phyloP scores from a whole-genome alignment of 2,329 filamentous ascomycete species.

The Exophiala sp. region DNA sequence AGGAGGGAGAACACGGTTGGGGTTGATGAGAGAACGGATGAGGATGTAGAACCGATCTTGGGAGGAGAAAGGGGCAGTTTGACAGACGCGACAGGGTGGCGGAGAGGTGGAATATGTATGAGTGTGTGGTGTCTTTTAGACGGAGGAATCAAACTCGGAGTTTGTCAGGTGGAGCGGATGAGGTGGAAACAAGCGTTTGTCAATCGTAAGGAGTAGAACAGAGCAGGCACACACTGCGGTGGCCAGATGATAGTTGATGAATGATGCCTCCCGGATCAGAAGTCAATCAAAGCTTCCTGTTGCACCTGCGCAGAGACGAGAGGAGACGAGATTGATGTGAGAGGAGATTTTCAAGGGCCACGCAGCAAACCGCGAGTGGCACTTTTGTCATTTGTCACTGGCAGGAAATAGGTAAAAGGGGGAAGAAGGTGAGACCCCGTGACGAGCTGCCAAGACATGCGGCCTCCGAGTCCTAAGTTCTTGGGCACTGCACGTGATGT shows the following conservation, averaged over 20 bases:
- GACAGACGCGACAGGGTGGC: neutral
- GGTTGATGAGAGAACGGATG: neutral
- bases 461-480: too few species aligned
- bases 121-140: neutral
- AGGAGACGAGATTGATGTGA: too few species aligned
- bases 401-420: too few species aligned
- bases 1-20: too few species aligned
- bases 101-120: too few species aligned
- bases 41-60: neutral
- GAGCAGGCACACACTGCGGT: neutral
- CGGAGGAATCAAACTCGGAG: neutral
- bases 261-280: neutral
- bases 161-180: neutral
- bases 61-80: neutral
- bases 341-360: slow-evolving; percentile 1
- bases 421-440: neutral
- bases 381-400: neutral
- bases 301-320: too few species aligned
- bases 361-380: neutral
- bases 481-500: too few species aligned
- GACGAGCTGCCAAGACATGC: neutral
- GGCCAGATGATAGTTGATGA: neutral
- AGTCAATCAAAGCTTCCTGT: neutral
- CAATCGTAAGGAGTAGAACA: neutral
- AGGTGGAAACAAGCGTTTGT: neutral